Evolutionary conservation across 108 stramenopile genomes (phyloP).

Genomic region (Hondaea fermentalgiana): DNA sequence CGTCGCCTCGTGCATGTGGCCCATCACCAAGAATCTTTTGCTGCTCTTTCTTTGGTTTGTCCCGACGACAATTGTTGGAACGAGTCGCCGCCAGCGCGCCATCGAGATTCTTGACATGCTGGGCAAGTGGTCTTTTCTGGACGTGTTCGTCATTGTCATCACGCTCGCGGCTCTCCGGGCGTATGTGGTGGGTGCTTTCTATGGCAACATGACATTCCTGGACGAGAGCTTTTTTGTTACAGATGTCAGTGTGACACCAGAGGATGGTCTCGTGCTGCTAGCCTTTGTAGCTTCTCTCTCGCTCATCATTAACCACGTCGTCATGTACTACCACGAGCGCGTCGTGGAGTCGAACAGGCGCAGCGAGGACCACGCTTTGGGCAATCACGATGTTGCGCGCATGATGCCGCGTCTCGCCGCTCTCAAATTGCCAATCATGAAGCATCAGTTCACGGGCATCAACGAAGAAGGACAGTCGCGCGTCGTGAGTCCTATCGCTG

Average conservation of each 20-base stretch:
- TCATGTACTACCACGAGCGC: not conserved
- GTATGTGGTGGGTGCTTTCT: not conserved
- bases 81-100: not conserved
- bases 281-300: not conserved
- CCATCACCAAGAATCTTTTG: not conserved
- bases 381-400: not conserved
- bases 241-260: not conserved
- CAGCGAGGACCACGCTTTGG: not conserved
- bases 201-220: not conserved
- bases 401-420: not conserved
- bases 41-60: not conserved
- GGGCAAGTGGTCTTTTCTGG: slow-evolving; percentile 15
- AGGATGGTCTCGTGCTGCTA: not conserved
- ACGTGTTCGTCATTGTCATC: slow-evolving; percentile 2
- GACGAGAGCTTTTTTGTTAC: not conserved
- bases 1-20: slow-evolving; percentile 14
- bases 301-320: not conserved
- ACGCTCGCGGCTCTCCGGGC: not conserved
- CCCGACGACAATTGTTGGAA: not conserved
- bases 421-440: not conserved
- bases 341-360: not conserved
- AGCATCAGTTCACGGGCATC: not conserved
- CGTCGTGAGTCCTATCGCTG: not conserved
- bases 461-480: not conserved
- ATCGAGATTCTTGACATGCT: not conserved